Evolutionary conservation across 768 basidiomycete species (phyloP), one percentile per base, ranked within the genome.

Genomic region (Xerocomellus amylosporus): DNA sequence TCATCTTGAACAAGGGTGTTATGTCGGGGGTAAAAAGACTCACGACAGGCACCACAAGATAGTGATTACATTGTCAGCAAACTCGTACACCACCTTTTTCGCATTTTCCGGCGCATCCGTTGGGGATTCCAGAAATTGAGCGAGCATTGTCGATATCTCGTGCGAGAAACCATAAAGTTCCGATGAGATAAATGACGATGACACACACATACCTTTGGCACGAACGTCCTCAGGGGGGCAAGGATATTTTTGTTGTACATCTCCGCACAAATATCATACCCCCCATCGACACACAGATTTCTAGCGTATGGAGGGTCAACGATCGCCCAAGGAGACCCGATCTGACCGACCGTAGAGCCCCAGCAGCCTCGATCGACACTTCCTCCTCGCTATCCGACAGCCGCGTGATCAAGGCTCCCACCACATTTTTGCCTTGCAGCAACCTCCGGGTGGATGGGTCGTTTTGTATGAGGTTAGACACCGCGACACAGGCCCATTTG

Each of bases 181-280:
- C 9, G 20, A 46, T 52, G 24, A 50, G 12, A n/a, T 34, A 2
- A 10, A 20, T 12, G 37, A 33, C 30, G 41, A 52, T 9, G 38
- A 26, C 15, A 19, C 1, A 13, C 4, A 55, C 69, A 39, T 59
- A 90, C 93, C 76, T 92, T 93, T 8, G 88, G 86, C 17, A 93
- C 77, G 62, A 92, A 90, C 0, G 80, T 78, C 61, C 78, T 84
- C 54, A 93, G 71, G 3, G 90, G 90, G 7, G 85, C 79, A 46
- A 97, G 75, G 42, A 97, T 86, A 61, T 90, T 91, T 75, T 97
- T 97, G 71, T 98, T 97, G 74, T 88, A 95, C 91, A 98, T 95
- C 71, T 97, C 93, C 2, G 89, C 92, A 63, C 94, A 95, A 44
- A 97, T 89, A 59, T 97, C 93, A 66, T 91, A 90, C 48, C 95